Conservation (phyloP, 2,329 filamentous ascomycete genomes). For the Byssoonygena ceratinophila region DNA sequence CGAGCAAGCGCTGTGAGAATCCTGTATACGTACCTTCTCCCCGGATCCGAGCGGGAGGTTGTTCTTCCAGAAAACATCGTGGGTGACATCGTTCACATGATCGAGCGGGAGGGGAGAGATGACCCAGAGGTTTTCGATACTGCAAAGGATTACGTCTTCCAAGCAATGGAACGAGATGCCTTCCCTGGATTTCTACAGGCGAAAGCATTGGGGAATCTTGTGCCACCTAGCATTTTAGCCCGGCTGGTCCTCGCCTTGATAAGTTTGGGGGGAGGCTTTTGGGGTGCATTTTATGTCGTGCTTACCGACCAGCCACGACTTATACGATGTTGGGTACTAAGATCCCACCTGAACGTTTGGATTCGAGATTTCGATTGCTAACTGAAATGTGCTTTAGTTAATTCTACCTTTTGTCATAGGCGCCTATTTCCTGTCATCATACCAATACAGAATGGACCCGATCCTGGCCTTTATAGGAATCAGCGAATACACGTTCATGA, state of each 20-base stretch:
- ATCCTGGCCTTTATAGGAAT: constrained; percentile 77
- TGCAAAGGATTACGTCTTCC: constrained; percentile 98
- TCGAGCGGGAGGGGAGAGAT: constrained; percentile 83
- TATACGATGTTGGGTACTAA: constrained; percentile 73
- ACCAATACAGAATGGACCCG: constrained; percentile 92
- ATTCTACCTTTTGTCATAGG: constrained; percentile 88
- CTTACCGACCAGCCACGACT: constrained; percentile 67
- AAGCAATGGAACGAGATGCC: constrained; percentile 99
- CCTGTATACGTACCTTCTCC: constrained; percentile 91
- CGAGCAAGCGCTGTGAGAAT: constrained; percentile 94
- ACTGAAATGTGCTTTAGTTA: constrained; percentile 37
- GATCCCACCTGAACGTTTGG: neutral
- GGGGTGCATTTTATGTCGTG: constrained; percentile 87
- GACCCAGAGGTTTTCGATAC: constrained; percentile 96
- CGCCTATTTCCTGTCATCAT: constrained; percentile 77
- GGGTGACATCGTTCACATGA: constrained; percentile 70
- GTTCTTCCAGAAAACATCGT: constrained; percentile 82
- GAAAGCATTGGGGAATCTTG: constrained; percentile 91
- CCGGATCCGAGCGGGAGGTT: constrained; percentile 93
- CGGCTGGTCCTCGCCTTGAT: constrained; percentile 75
- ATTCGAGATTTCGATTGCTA: constrained; percentile 16
- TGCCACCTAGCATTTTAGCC: constrained; percentile 79
- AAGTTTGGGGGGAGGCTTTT: constrained; percentile 82
- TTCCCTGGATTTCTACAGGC: constrained; percentile 91
- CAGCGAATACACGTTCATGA: constrained; percentile 95